Evolutionary conservation across 2,329 filamentous ascomycete genomes (phyloP), one percentile per base, ranked within the genome.

Genomic region (Bipolaris oryzae): DNA sequence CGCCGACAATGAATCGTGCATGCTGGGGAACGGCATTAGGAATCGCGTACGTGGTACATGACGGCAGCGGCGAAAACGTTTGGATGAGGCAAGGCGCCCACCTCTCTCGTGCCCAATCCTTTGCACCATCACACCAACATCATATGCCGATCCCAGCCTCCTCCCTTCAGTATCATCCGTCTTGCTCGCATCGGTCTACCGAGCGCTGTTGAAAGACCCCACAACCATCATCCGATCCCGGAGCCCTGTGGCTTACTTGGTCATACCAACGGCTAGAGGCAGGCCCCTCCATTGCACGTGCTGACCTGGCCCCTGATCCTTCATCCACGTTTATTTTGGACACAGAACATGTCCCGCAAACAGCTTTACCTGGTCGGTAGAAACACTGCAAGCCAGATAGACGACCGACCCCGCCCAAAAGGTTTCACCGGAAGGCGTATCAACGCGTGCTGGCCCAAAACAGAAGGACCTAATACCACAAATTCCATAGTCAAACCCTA

Each of bases 31-130:
- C 39, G 20, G 54, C 23, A 47, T 21, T 21, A 43, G 31, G 35
- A 23, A 28, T 37, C 25, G 28, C 33, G 18, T 33, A 15, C 11
- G 37, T 50, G 28, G 33, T 33, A 31, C 49, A 56, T 46, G 53
- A 44, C 54, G 54, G 50, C 33, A 43, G 31, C 42, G 49, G 49
- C 54, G 37, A 48, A 23, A 56, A 44, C 20, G 54, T 52, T 34
- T 52, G 25, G 42, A 52, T 34, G 34, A 42, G 53, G 39, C 16
- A 45, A 53, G 44, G 48, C 47, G 38, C 31, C 21, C 28, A 50
- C 42, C 53, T 42, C 28, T 35, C 28, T 33, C 48, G 41, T 43
- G 48, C 53, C 28, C 38, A 52, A 50, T 50, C 45, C 52, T 54
- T 28, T 41, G 34, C 42, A 52, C 53, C 21, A 43, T 38, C 48